Evolutionary conservation across 495 filamentous ascomycete genomes (phyloP), one percentile per base, ranked within the genome.

Genomic region (Annulohypoxylon moriforme): DNA sequence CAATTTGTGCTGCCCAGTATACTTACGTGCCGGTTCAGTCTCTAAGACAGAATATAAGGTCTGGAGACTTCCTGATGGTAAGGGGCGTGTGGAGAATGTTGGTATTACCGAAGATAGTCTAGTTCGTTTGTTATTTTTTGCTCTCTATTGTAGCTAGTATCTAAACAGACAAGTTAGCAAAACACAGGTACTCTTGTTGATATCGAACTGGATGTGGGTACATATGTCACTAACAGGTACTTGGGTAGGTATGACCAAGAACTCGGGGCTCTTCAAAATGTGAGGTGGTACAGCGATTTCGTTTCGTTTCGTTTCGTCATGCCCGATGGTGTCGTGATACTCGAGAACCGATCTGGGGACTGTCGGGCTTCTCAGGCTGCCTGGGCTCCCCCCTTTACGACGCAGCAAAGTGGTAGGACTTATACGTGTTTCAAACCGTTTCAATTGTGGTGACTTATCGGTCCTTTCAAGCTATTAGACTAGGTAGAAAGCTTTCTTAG

Each of bases 251-350:
- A 52, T 49, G 60, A 73, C 70, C 42, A 60, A 57, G 40, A 59
- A 46, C 42, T 61, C 71, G 71, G 71, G 55, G 66, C 42, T 69
- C 71, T 52, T 56, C 66, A 22, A 60, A 47, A 69, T 13, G 58
- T 69, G 36, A 69, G 66, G 71, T 73, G 49, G 71, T 52, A 73
- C 71, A 73, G 16, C 66, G 71, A 73, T 73, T 73, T 73, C 62
- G 57, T 73, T 73, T 69, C 62, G 71, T 73, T 69, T 73, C 62
- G 71, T 73, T 69, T 73, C 66, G 71, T 73, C 71, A 73, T 73
- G 71, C 71, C 71, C 71, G 71, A 73, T 69, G 71, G 71, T 33
- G 65, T 67, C 66, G 71, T 73, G 66, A 52, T 65, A 73, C 71
- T 73, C 57, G 66, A 73, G 38, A 58, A 49, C 42, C 50, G 55